Percentiles rank a stretch among this genome's conserved stretches.
Conservation (phyloP, 495 filamentous ascomycete species). For the Podospora pseudopauciseta region DNA sequence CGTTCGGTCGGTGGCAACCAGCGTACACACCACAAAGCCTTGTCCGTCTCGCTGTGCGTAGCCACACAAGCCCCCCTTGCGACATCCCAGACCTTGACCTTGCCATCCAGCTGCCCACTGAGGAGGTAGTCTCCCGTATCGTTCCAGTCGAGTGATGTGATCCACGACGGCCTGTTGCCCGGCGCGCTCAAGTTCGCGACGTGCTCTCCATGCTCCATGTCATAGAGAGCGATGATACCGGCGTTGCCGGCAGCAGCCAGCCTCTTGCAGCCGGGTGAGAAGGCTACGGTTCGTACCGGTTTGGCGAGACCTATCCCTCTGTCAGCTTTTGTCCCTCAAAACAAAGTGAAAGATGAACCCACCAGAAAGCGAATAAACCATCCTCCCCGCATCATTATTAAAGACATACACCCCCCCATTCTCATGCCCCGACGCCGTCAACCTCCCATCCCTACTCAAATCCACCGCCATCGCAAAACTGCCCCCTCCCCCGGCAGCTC, state of each 20-base stretch:
- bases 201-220: conserved; percentile 87
- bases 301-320: conserved; percentile 67
- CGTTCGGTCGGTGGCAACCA: conserved; percentile 75
- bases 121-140: conserved; percentile 90
- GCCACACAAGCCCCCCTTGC: conserved; percentile 80
- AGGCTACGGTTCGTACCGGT: conserved; percentile 75
- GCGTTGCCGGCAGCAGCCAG: conserved; percentile 93
- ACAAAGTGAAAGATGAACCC: conserved; percentile 20
- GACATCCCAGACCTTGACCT: conserved; percentile 91
- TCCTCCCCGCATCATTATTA: conserved; percentile 79
- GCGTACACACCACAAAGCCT: conserved; percentile 77
- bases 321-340: neutral
- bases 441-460: conserved; percentile 67
- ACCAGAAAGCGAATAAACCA: conserved; percentile 84
- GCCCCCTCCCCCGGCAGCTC: conserved; percentile 44
- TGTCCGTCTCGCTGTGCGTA: conserved; percentile 86
- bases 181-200: conserved; percentile 72
- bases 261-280: conserved; percentile 78
- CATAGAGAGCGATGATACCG: conserved; percentile 83
- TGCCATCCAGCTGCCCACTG: conserved; percentile 84
- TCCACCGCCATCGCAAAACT: conserved; percentile 85
- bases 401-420: conserved; percentile 94
- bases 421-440: conserved; percentile 89
- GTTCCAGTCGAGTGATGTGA: conserved; percentile 88
- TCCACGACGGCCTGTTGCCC: conserved; percentile 66